These are phyloP conservation scores for Candida nonsorbophila DNA, from an alignment of 805 yeast species.

Conservation along the genomic window DNA sequence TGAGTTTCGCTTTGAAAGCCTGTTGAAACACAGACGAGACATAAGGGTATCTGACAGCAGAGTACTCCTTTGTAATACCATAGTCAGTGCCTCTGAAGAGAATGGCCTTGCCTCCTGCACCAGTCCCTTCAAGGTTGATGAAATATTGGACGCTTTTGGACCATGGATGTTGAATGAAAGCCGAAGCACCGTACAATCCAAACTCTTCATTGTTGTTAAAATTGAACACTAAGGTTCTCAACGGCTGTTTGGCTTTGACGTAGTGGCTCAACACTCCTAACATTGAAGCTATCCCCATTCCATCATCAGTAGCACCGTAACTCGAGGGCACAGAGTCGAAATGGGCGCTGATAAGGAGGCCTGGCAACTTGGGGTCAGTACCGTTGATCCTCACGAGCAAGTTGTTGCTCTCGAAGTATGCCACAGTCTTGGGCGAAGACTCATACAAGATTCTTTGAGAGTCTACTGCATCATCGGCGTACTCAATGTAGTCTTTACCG, in stretches of 20 bases:
- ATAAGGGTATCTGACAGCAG: constrained; percentile 60
- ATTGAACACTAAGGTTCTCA: constrained; percentile 71
- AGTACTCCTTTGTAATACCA: constrained; percentile 57
- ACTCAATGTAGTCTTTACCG: constrained; percentile 24
- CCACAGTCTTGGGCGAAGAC: constrained; percentile 40
- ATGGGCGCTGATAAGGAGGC: constrained; percentile 76
- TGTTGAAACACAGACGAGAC: constrained; percentile 80
- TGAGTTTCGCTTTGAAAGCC: constrained; percentile 69
- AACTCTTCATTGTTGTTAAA: constrained; percentile 89
- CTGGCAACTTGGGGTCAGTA: constrained; percentile 49
- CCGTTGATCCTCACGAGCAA: constrained; percentile 75
- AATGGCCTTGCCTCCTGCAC: constrained; percentile 82
- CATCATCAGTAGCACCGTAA: constrained; percentile 88
- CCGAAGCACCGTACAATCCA: constrained; percentile 76
- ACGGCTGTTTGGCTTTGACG: constrained; percentile 43
- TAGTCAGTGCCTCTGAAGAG: constrained; percentile 80
- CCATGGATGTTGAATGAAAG: constrained; percentile 74
- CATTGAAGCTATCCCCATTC: constrained; percentile 80
- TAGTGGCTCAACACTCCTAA: constrained; percentile 58
- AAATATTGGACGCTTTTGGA: constrained; percentile 54
- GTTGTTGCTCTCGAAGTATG: constrained; percentile 81
- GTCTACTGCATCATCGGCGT: constrained; percentile 35
- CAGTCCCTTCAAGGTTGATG: constrained; percentile 86
- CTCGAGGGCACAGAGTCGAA: constrained; percentile 86
- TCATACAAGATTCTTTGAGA: constrained; percentile 46